Evolutionary conservation across 805 yeast species (phyloP), one percentile per base, ranked within the genome.

Genomic region (Yamadazyma takamatsuzukensis): DNA sequence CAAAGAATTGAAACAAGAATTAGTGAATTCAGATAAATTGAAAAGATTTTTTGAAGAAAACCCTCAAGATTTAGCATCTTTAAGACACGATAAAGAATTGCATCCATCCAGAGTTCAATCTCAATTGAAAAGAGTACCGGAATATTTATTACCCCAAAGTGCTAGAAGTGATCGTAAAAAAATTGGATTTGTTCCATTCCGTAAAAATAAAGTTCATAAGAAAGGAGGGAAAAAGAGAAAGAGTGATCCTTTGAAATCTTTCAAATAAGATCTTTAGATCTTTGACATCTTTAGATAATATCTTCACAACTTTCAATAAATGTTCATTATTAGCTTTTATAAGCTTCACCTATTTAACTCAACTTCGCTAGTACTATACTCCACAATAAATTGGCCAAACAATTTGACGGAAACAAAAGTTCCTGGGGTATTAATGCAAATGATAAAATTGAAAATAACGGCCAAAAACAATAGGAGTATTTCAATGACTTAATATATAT

Each of bases 1-100:
- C 36, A 83, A 78, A 56, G 98, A 93, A 54, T 72, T 90, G 56
- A 84, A 84, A 56, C 75, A 80, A 45, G 97, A 93, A 59, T 69
- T 93, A 55, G 66, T 93, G 41, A 77, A 90, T 27, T 84, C 94
- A 47, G 96, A 87, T 37, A 88, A 86, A 54, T 73, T 93, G 54
- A 87, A 88, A 61, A 75, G 96, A 53, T 95, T 87, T 61, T 93
- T 93, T 55, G 96, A 90, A 58, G 97, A 93, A 53, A 93, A 93
- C 54, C 98, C 98, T 6, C 94, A 86, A 53, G 98, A 93, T 61
- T 72, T 93, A 49, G 78, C 78, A 14, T 78, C 83, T 33, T 74
- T 93, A 54, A 82, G 96, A 54, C 98, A 93, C 53, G 98, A 93
- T 55, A 84, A 81, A 49, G 95, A 84, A 44, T 56, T 86, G 37